Evolutionary conservation across 176 grass and related monocot genomes (phyloP).

Genomic region (Juncus inflexus): DNA sequence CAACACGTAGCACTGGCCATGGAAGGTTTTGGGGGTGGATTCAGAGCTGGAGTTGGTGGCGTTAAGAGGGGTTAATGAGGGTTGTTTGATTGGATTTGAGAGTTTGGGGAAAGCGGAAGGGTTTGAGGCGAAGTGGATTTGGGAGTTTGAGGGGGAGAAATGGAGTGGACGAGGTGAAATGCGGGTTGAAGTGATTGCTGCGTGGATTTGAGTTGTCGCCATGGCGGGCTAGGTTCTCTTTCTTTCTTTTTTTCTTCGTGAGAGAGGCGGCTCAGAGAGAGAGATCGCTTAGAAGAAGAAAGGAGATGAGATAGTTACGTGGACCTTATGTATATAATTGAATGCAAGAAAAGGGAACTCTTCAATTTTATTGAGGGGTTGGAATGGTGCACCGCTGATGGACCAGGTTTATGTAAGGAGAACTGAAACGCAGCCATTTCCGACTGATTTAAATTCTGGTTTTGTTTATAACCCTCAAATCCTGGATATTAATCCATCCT

Average conservation of each 20-base stretch:
- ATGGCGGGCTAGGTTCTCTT: slow-evolving; percentile 13
- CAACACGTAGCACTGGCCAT: slow-evolving; percentile 76
- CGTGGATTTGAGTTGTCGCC: slow-evolving; percentile 7
- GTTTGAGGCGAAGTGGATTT: background rate
- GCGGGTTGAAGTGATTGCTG: background rate
- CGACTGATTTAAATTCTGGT: background rate
- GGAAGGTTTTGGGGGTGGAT: slow-evolving; percentile 45
- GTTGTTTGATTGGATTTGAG: background rate
- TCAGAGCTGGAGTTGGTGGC: slow-evolving; percentile 4
- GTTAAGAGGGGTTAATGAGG: background rate
- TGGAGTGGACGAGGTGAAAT: background rate
- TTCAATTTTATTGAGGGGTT: background rate
- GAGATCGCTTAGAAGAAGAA: too few species aligned
- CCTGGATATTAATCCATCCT: too few species aligned
- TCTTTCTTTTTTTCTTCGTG: background rate
- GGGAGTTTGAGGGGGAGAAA: background rate
- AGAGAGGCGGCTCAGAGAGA: background rate
- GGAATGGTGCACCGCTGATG: background rate
- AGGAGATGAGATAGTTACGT: background rate
- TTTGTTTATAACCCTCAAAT: too few species aligned
- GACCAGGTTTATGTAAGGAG: background rate
- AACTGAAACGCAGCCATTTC: background rate
- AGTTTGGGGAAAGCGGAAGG: background rate
- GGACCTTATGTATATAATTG: background rate
- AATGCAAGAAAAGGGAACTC: background rate